Conservation (phyloP, 257 asterid genomes). For the Linderniella brevidens region DNA sequence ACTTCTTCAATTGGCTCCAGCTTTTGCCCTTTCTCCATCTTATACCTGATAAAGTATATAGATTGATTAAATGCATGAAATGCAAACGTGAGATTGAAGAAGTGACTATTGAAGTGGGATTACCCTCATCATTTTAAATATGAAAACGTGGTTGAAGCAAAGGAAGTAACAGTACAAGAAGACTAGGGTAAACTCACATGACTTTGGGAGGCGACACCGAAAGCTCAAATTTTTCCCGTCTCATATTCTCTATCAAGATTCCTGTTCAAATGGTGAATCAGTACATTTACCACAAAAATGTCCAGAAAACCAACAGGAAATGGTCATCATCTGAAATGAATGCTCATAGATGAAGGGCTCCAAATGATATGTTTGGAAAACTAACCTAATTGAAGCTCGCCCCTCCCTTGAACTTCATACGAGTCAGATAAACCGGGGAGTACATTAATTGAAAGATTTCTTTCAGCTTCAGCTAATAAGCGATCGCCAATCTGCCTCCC, state of each 20-base stretch:
- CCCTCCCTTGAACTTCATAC: constrained; percentile 98
- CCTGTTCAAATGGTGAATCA: constrained; percentile 26
- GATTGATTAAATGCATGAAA: not conserved
- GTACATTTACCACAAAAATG: too few species aligned
- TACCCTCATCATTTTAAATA: too few species aligned
- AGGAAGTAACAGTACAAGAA: not conserved
- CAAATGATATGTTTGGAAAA: too few species aligned
- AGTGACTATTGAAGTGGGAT: not conserved
- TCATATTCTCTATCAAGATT: constrained; percentile 92
- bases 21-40: constrained; percentile 54
- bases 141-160: too few species aligned
- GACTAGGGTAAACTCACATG: constrained; percentile 49
- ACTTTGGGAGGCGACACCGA: constrained; percentile 98
- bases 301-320: too few species aligned
- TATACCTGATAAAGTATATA: constrained; percentile 46
- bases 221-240: constrained; percentile 96
- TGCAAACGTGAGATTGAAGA: not conserved
- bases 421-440: constrained; percentile 81
- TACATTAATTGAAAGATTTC: constrained; percentile 87
- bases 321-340: too few species aligned
- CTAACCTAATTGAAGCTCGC: constrained; percentile 98
- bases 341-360: constrained; percentile 1
- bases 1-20: constrained; percentile 99
- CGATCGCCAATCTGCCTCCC: constrained; percentile 98
- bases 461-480: constrained; percentile 83